Base-by-base conservation (phyloP, 1,284 basidiomycete species). In the Cryptococcus depauperatus region DNA sequence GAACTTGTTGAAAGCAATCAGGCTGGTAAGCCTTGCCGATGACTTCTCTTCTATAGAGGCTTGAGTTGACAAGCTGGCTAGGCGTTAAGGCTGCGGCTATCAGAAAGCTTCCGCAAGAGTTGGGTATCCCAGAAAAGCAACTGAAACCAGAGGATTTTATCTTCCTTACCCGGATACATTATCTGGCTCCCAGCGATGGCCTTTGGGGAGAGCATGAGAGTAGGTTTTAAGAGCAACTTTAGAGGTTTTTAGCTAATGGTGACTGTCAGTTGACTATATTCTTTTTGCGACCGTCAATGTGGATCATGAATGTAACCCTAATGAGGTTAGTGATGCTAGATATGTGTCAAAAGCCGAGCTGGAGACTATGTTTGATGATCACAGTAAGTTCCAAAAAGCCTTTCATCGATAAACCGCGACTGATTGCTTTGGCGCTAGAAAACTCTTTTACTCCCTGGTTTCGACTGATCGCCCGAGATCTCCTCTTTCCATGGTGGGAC, bases 131-230 rank as follows among this genome's bases (percentile, higher is more conserved):
- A 2, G 73, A 66, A 37, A 55, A 56, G 3, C 75, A 72, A 47
- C 81, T 85, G 1, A 83, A 85, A 1, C 70, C 87, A 34, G 86
- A 93, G 48, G 72, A 85, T 48, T 97, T 97, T 71, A 88, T 92
- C 60, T 99, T 92, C 71, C 76, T 99, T 41, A 95, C 93, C 14
- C 78, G 86, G 51, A 98, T 99, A 64, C 95, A 98, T 73, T 99
- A 99, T 70, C 79, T 98, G 38, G 95, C 95, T 0, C 91, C 95
- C 2, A 89, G 85, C 19, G 73, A 86, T 69, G 92, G 88, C 5
- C 73, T 84, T 56, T 98, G 95, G 95, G 95, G 95, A 44, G 95
- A 99, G 71, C 95, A 99, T 63, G 95, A 99, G 81, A 84, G 93
- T 91, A 62, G 56, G 79, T 73, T 10, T 39, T n/a, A 18, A 27